Base-by-base conservation (phyloP, 192 early-diverging fungal species). In the Oehlia diaphana region DNA sequence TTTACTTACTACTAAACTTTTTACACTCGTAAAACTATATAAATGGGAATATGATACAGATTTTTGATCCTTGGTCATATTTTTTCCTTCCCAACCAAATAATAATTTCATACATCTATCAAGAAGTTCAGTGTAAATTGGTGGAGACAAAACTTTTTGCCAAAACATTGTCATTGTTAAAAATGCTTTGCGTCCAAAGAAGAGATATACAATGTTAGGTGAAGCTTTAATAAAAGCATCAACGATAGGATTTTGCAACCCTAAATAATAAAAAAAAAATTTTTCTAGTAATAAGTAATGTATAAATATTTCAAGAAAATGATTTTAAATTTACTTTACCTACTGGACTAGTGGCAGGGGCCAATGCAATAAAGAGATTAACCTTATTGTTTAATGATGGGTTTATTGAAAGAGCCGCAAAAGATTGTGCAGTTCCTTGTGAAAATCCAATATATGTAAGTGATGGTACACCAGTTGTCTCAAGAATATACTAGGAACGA, bases 391-490 rank as follows among this genome's bases (percentile, higher is more conserved):
- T 98, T 42, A 99, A 86, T 14, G 79, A 53, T 16, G 89, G 87
- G 81, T 93, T 94, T 63, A 95, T 87, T 33, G 95, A 94, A 10
- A 99, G 88, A 1, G 92, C 91, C 53, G 96, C 92, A 81, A 98
- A 96, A 23, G 93, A 93, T 82, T 96, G 94, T 8, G 95, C 91
- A 0, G 94, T 95, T 65, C 96, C 97, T 85, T 99, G 97, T 50
- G 95, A 96, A 79, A 97, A 99, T n/a, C 97, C 97, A 77, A 99
- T 93, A 84, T 97, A 99, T 2, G 95, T 91, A 49, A 99, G 84
- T 35, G 89, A 89, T n/a, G 87, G 84, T 3, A 89, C 93, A 0
- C 94, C 95, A 28, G 97, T 98, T 42, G 87, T 89, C 42, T 88
- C 85, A 63, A 99, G 85, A 68, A 99, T 96, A 83, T 96, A 95